A percentile compares a stretch with the other conserved stretches of the same genome.
These are phyloP conservation scores for Waltergamsia citrina DNA, from an alignment of 2,329 filamentous ascomycete genomes.

Conservation along the genomic window DNA sequence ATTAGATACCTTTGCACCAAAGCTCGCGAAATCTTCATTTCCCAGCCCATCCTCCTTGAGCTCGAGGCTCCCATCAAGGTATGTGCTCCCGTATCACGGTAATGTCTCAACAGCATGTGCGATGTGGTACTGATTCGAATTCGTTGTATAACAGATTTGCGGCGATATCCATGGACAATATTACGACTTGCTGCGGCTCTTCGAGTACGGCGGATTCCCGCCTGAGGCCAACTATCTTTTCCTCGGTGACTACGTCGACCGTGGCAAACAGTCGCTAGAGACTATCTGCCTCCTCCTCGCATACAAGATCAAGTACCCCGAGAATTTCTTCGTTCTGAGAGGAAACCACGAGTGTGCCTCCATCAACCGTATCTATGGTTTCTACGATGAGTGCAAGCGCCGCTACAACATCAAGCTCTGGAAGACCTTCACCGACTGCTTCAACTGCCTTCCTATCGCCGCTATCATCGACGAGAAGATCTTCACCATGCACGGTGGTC, in stretches of 20 bases:
- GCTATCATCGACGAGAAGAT: slow-evolving; percentile 99
- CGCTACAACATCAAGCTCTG: slow-evolving; percentile 99
- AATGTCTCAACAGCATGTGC: too few relatives aligned
- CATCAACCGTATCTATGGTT: slow-evolving; percentile 98
- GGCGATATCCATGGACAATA: slow-evolving; percentile 99
- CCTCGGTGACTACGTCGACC: slow-evolving; percentile 96
- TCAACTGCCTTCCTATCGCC: slow-evolving; percentile 97
- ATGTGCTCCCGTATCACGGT: slow-evolving; percentile 25
- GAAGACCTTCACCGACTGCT: slow-evolving; percentile 99
- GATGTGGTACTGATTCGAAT: too few relatives aligned
- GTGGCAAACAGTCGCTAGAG: slow-evolving; percentile 98
- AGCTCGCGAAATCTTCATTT: slow-evolving; percentile 98
- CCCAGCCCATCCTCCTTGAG: slow-evolving; percentile 94
- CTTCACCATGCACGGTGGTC: slow-evolving; percentile 97
- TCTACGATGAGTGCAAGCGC: slow-evolving; percentile 99
- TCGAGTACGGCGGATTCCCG: slow-evolving; percentile 97
- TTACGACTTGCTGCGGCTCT: slow-evolving; percentile 92
- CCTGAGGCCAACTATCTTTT: slow-evolving; percentile 99
- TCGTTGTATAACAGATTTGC: slow-evolving; percentile 96
- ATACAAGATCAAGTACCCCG: slow-evolving; percentile 99
- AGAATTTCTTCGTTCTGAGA: slow-evolving; percentile 98
- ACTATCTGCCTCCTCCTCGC: slow-evolving; percentile 94
- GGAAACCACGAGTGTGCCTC: slow-evolving; percentile 99
- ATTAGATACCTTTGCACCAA: slow-evolving; percentile 98
- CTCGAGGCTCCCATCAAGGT: slow-evolving; percentile 99